phyloP scores from a whole-genome alignment of 306 rosid species.

The Cicer yamashitae region DNA sequence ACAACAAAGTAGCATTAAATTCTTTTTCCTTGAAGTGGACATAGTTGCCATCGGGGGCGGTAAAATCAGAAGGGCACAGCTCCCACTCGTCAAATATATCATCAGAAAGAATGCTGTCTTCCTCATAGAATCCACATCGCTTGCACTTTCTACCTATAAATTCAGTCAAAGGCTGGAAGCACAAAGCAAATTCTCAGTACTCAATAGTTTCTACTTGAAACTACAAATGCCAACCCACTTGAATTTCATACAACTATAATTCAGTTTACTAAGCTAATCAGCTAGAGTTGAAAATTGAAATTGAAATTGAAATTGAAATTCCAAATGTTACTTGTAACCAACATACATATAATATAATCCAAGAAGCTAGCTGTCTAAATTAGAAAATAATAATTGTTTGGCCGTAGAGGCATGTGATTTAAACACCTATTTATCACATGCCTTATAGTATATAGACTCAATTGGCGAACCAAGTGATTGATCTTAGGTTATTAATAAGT shows the following conservation, averaged over 20 bases:
- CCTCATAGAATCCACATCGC: conserved; percentile 91
- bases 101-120: conserved; percentile 64
- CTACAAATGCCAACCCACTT: conserved; percentile 26
- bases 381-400: not conserved
- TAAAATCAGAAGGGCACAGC: conserved; percentile 87
- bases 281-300: not conserved
- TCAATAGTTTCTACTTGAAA: conserved; percentile 39
- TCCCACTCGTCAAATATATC: conserved; percentile 91
- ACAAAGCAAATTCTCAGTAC: conserved; percentile 44
- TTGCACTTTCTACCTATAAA: conserved; percentile 72
- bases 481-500: too few relatives aligned
- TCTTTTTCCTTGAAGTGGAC: conserved; percentile 61
- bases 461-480: too few relatives aligned
- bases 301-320: not conserved
- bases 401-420: conserved; percentile 1
- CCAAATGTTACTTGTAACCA: conserved; percentile 26
- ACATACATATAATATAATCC: not conserved
- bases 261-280: conserved; percentile 29
- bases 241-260: conserved; percentile 21
- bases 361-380: conserved; percentile 1
- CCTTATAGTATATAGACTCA: not conserved
- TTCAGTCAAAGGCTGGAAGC: conserved; percentile 83
- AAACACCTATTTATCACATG: conserved; percentile 1
- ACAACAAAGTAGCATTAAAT: conserved; percentile 71
- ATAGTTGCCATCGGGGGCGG: conserved; percentile 60